Conservation (phyloP, 345 rosid species). For the Abelmoschus esculentus region DNA sequence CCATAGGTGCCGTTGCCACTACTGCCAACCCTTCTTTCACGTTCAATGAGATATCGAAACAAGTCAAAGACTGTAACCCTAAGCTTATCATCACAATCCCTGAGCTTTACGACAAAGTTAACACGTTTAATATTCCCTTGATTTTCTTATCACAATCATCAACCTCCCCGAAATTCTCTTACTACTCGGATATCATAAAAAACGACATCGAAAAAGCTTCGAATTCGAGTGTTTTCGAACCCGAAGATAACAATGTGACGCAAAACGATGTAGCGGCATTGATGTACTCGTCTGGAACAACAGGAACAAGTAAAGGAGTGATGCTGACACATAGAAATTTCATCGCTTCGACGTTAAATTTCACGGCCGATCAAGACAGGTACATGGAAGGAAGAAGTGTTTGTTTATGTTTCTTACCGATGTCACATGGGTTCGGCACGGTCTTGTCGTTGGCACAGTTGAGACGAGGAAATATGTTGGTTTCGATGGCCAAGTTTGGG, state of each 20-base stretch:
- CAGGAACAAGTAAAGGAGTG: constrained; percentile 72
- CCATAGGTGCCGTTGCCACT: constrained; percentile 40
- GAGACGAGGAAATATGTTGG: constrained; percentile 31
- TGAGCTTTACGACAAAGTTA: constrained; percentile 28
- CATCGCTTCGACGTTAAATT: constrained; percentile 50
- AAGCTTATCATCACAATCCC: constrained; percentile 34
- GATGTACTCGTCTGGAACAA: constrained; percentile 73
- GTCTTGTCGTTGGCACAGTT: constrained; percentile 22
- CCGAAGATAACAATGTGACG: constrained; percentile 18
- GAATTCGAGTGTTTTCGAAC: constrained; percentile 13
- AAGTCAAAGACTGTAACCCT: constrained; percentile 29
- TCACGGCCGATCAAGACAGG: constrained; percentile 63
- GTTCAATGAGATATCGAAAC: constrained; percentile 27
- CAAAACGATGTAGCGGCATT: constrained; percentile 69
- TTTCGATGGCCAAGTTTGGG: constrained; percentile 35
- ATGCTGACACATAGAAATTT: constrained; percentile 58
- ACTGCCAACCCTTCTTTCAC: constrained; percentile 41
- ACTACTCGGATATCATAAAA: constrained; percentile 16
- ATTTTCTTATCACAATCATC: constrained; percentile 21
- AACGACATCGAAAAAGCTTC: constrained; percentile 16
- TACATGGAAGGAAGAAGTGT: constrained; percentile 33
- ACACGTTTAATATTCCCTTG: constrained; percentile 28
- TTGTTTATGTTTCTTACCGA: constrained; percentile 55
- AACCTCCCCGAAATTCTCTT: constrained; percentile 27
- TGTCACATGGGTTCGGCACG: constrained; percentile 70